phyloP scores from a whole-genome alignment of 305 asterid genomes.

The Fraxinus nigra region DNA sequence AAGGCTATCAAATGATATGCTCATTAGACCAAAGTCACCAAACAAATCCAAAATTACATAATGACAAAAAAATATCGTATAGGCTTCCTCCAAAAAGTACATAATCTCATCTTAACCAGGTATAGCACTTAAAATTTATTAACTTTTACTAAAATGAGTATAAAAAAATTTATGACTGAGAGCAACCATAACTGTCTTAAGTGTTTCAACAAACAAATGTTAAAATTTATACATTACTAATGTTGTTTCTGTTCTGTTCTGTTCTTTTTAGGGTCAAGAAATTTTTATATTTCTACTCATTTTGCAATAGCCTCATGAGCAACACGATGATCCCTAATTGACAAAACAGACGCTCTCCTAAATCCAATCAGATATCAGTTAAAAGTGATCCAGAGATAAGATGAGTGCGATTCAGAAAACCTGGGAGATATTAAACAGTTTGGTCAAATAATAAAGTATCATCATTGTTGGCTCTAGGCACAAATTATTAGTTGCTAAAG shows the following conservation, averaged over 20 bases:
- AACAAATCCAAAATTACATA: slow-evolving; percentile 8
- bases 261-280: background rate
- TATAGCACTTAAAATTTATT: background rate
- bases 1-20: slow-evolving; percentile 8
- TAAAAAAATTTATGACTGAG: background rate
- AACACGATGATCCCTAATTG: background rate
- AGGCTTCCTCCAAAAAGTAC: slow-evolving; percentile 6
- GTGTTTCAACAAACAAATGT: background rate
- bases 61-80: slow-evolving; percentile 5
- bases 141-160: background rate
- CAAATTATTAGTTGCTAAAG: background rate
- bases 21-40: background rate
- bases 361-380: background rate
- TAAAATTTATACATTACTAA: background rate
- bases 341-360: background rate
- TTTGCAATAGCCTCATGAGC: background rate
- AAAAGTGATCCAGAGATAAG: slow-evolving; percentile 7
- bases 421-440: slow-evolving; percentile 9
- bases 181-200: background rate
- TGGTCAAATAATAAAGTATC: slow-evolving; percentile 2
- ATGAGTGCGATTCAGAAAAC: slow-evolving; percentile 13
- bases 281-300: background rate
- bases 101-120: slow-evolving; percentile 13
- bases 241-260: background rate
- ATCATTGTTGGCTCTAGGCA: slow-evolving; percentile 13